These are phyloP conservation scores for Lippia alba DNA, from an alignment of 305 asterid genomes.

Conservation along the genomic window DNA sequence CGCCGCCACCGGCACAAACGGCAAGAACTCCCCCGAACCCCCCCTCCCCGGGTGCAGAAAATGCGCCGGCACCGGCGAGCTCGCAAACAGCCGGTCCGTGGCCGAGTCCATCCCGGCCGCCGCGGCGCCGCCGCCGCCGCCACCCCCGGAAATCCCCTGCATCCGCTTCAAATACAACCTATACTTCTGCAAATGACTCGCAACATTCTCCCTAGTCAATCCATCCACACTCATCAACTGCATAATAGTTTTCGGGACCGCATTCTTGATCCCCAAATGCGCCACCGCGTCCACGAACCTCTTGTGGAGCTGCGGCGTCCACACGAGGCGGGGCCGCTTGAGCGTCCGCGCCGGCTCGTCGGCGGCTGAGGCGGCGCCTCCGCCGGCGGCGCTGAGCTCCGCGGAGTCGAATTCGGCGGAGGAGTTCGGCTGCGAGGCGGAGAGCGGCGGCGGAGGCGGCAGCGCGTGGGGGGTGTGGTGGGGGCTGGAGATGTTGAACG, in stretches of 20 bases:
- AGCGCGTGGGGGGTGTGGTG: not conserved
- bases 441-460: constrained; percentile 29
- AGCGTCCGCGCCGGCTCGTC: constrained; percentile 76
- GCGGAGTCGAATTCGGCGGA: constrained; percentile 60
- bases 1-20: constrained; percentile 52
- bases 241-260: constrained; percentile 80
- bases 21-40: constrained; percentile 67
- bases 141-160: constrained; percentile 60
- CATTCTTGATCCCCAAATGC: constrained; percentile 79
- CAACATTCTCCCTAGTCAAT: constrained; percentile 78
- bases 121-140: constrained; percentile 32
- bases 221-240: constrained; percentile 86
- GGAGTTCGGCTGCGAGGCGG: constrained; percentile 47
- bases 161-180: constrained; percentile 70
- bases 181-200: constrained; percentile 78
- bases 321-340: constrained; percentile 75
- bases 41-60: constrained; percentile 68
- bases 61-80: constrained; percentile 90
- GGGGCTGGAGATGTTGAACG: constrained; percentile 61
- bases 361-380: constrained; percentile 29
- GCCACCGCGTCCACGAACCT: constrained; percentile 83
- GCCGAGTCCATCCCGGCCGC: constrained; percentile 55
- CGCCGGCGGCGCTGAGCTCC: constrained; percentile 42
- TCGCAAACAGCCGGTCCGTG: constrained; percentile 79
- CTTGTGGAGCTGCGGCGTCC: constrained; percentile 91